Base-by-base conservation (phyloP, 2,329 filamentous ascomycete genomes). In the Nemania bipapillata region DNA sequence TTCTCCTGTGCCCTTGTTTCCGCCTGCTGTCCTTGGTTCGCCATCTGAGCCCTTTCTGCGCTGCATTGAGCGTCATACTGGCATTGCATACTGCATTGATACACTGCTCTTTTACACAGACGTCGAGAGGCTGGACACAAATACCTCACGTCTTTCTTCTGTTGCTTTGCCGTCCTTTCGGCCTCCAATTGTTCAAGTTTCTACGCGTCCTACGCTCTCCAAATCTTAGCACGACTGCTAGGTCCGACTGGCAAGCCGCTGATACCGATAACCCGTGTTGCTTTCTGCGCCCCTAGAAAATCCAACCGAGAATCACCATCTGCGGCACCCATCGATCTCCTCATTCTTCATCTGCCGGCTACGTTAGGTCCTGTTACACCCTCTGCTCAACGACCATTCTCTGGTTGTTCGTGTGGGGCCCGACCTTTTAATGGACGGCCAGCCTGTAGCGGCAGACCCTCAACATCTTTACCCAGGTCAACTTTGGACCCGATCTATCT, bases 341-440 rank as follows among this genome's bases (percentile, higher is more conserved):
- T 53, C 26, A 30, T 64, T 57, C 40, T 26, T 66, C 50, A 45
- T 56, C 28, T 35, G 45, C 56, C 30, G 35, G 57, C 63, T 72
- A 64, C 70, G 68, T 74, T 70, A 69, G 70, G 66, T 72, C 66
- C 71, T 70, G 70, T 55, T 70, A 50, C 49, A 72, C 66, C 40
- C 56, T 61, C 58, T 58, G 59, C 54, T 62, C 67, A 71, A 73
- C 67, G 69, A 62, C 66, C 68, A 63, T 60, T 32, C 70, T 67
- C 70, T 69, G 69, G 73, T 74, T 74, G 64, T 73, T 74, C 71
- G 73, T 73, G 71, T 71, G 69, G 73, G 73, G 74, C 70, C 74
- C 74, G 70, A 75, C 78, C 75, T 77, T 68, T 85, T 83, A 81
- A 86, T 86, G 84, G 84, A 86, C 80, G 80, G 82, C 79, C 83